These are phyloP conservation scores for Mollisiaceae sp. DNA, from an alignment of 2,329 filamentous ascomycete genomes.

Conservation along the genomic window DNA sequence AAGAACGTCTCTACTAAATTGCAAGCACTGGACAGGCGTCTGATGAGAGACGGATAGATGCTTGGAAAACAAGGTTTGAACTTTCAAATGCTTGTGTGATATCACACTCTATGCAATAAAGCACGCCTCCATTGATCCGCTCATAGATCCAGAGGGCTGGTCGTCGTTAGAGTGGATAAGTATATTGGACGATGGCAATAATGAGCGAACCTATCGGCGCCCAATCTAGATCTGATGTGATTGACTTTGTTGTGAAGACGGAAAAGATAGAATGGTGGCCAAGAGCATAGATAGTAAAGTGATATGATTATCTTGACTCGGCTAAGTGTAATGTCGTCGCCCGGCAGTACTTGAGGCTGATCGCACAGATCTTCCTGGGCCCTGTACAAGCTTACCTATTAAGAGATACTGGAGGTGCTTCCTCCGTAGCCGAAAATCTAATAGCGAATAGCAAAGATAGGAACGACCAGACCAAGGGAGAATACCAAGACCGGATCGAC, in stretches of 20 bases:
- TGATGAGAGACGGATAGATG: not conserved
- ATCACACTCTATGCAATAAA: not conserved
- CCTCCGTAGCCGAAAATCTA: too few species aligned
- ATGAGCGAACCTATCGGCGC: not conserved
- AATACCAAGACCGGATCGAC: too few species aligned
- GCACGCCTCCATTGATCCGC: not conserved
- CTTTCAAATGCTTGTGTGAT: not conserved
- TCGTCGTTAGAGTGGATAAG: not conserved
- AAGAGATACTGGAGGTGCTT: too few species aligned
- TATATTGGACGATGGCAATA: not conserved
- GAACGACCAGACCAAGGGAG: too few species aligned
- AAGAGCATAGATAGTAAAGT: not conserved
- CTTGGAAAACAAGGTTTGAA: not conserved
- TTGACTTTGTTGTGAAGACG: not conserved
- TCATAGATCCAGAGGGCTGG: not conserved
- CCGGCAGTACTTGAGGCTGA: not conserved
- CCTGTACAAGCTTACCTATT: too few species aligned
- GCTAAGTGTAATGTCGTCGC: not conserved
- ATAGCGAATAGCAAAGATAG: too few species aligned
- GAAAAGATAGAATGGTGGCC: not conserved
- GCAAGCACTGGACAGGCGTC: not conserved
- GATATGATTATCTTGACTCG: not conserved
- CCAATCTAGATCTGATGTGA: not conserved
- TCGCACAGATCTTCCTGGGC: not conserved
- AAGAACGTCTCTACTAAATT: not conserved